phyloP scores from a whole-genome alignment of 2,329 filamentous ascomycete species.

The Arachnopeziza araneosa region DNA sequence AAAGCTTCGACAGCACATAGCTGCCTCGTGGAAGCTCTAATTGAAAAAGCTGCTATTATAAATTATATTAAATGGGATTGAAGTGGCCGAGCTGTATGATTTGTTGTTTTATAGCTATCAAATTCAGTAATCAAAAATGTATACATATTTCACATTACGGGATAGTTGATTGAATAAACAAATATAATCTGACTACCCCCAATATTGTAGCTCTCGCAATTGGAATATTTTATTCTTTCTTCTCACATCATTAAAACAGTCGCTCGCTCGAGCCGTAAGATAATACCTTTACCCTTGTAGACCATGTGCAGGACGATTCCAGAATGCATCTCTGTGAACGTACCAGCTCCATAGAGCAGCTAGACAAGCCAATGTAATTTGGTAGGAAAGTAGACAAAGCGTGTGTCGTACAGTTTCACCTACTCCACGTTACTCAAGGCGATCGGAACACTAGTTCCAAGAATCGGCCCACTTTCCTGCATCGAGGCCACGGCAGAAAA shows the following conservation, averaged over 20 bases:
- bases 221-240: background rate
- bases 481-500: background rate
- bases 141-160: background rate
- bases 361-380: background rate
- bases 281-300: background rate
- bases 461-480: background rate
- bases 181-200: background rate
- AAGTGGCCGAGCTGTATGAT: background rate
- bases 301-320: background rate
- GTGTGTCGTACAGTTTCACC: background rate
- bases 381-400: background rate
- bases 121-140: background rate
- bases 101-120: background rate
- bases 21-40: background rate
- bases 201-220: background rate
- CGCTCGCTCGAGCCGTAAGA: background rate
- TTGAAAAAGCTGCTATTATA: background rate
- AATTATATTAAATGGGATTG: background rate
- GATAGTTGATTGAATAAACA: background rate
- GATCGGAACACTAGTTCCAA: background rate
- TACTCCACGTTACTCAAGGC: background rate
- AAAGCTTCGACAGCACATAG: background rate
- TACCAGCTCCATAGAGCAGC: background rate
- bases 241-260: background rate
- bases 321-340: background rate